A percentile compares a stretch with the other conserved stretches of the same genome.
phyloP scores from a whole-genome alignment of 1,139 yeast species.

The Lodderomyces jiufengensis region DNA sequence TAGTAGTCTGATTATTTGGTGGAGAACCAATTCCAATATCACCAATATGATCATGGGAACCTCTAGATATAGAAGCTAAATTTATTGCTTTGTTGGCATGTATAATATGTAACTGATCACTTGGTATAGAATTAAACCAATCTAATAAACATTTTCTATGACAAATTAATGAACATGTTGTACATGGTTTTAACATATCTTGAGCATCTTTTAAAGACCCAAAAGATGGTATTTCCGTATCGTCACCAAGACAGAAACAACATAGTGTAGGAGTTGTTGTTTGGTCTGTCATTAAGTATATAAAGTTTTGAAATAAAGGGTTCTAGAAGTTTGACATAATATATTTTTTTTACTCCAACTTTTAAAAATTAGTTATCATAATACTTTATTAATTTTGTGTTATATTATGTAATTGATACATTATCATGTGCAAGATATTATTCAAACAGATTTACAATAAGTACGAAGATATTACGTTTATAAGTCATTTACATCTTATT shows the following conservation, averaged over 20 bases:
- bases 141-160: constrained; percentile 43
- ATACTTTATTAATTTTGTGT: no score
- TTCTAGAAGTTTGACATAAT: no score
- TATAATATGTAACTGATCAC: constrained; percentile 26
- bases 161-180: constrained; percentile 35
- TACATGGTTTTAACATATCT: constrained; percentile 40
- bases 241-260: constrained; percentile 42
- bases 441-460: no score
- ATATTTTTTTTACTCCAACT: no score
- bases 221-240: constrained; percentile 40
- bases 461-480: no score
- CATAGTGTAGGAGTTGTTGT: constrained; percentile 20
- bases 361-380: no score
- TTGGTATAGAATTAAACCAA: constrained; percentile 41
- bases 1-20: constrained; percentile 8
- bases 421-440: no score
- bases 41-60: constrained; percentile 1
- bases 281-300: not conserved
- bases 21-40: constrained; percentile 17
- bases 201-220: constrained; percentile 37
- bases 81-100: constrained; percentile 13
- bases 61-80: constrained; percentile 4
- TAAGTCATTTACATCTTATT: no score
- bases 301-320: no score
- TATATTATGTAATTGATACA: no score